Percentiles rank a stretch among this genome's conserved stretches.
Evolutionary conservation across 2,329 filamentous ascomycete species (phyloP).

Genomic region (Aspergillus sp.): DNA sequence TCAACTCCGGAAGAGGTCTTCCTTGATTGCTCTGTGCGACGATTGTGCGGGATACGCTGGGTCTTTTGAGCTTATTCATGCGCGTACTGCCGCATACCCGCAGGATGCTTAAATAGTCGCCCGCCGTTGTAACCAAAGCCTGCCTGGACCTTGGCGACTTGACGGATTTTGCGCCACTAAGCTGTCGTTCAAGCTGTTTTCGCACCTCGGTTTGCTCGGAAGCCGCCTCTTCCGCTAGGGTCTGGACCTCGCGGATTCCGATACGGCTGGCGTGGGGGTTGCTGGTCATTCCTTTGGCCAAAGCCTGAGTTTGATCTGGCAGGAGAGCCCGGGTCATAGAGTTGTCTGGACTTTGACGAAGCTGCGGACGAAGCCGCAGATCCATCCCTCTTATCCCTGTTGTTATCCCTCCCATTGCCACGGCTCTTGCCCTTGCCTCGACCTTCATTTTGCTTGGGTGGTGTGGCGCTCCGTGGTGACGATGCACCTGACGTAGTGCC

Average conservation of each 20-base stretch:
- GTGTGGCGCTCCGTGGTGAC: conserved; percentile 61
- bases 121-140: background rate
- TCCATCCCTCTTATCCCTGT: conserved; percentile 41
- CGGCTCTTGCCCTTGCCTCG: conserved; percentile 49
- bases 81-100: too few species aligned
- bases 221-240: conserved; percentile 70
- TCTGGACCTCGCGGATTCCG: conserved; percentile 77
- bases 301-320: conserved; percentile 58
- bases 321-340: conserved; percentile 75
- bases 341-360: conserved; percentile 50
- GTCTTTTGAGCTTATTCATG: background rate
- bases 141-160: too few species aligned
- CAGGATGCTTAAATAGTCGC: background rate
- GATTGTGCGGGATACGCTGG: background rate
- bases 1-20: conserved; percentile 55
- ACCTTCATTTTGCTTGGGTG: conserved; percentile 46
- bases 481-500: conserved; percentile 53
- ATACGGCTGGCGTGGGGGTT: conserved; percentile 57
- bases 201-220: conserved; percentile 66
- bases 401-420: conserved; percentile 44
- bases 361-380: conserved; percentile 34
- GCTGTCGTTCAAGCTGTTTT: conserved; percentile 26
- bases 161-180: background rate
- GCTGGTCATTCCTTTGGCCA: conserved; percentile 40
- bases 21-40: conserved; percentile 35